phyloP scores from a whole-genome alignment of 2,329 filamentous ascomycete species.

The Aspergillus intermedius region DNA sequence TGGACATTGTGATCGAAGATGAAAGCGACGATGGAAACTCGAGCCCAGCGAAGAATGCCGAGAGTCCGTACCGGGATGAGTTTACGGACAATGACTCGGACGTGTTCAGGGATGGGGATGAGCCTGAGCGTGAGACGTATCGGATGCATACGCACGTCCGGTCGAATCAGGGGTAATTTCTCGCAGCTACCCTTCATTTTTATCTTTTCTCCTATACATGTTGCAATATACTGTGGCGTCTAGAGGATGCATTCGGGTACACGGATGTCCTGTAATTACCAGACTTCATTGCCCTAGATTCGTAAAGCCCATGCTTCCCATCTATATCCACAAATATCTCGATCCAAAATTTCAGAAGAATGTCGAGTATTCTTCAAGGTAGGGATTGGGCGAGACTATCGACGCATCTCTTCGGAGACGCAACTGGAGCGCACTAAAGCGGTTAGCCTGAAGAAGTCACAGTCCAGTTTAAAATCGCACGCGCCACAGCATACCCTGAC shows the following conservation, averaged over 20 bases:
- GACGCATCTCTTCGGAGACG: too few relatives aligned
- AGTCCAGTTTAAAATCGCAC: not conserved
- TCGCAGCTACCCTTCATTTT: not conserved
- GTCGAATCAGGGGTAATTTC: not conserved
- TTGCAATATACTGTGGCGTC: too few relatives aligned
- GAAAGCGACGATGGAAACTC: conserved; percentile 23
- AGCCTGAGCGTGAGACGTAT: conserved; percentile 33
- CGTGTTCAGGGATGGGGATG: conserved; percentile 38
- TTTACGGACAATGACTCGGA: conserved; percentile 50
- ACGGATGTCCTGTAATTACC: too few relatives aligned
- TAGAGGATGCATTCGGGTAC: too few relatives aligned
- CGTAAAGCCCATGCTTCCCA: too few relatives aligned
- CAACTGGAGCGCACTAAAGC: not conserved
- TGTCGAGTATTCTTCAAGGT: too few relatives aligned
- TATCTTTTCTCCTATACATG: not conserved
- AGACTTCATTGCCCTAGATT: too few relatives aligned
- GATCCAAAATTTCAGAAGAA: too few relatives aligned
- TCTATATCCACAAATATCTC: too few relatives aligned
- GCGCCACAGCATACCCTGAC: not conserved
- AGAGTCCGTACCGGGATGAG: conserved; percentile 47
- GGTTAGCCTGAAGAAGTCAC: not conserved
- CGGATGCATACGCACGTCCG: conserved; percentile 34
- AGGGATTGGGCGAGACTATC: too few relatives aligned
- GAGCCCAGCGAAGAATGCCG: conserved; percentile 13
- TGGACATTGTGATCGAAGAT: conserved; percentile 41